phyloP scores from a whole-genome alignment of 768 basidiomycete genomes.

The Leccinum subgranulosum region DNA sequence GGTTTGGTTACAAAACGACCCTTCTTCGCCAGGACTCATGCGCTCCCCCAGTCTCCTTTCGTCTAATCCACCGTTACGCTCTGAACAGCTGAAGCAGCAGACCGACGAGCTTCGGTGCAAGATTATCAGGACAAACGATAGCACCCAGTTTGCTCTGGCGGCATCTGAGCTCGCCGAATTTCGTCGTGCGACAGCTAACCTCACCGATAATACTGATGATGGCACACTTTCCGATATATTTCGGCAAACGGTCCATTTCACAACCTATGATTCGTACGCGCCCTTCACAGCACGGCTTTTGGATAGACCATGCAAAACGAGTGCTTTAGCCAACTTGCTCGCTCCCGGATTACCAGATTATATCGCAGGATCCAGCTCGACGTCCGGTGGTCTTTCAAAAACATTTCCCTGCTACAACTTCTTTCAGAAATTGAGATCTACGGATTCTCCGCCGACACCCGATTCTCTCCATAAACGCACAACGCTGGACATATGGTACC shows the following conservation, averaged over 20 bases:
- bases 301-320: conserved; percentile 4
- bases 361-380: conserved; percentile 15
- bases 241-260: conserved; percentile 9
- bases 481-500: not conserved
- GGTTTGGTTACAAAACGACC: no score
- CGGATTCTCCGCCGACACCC: no score
- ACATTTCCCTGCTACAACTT: conserved; percentile 7
- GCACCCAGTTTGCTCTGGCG: conserved; percentile 3
- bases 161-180: conserved; percentile 6
- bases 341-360: conserved; percentile 21
- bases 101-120: not conserved
- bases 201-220: not conserved
- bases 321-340: conserved; percentile 7
- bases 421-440: not conserved
- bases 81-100: not conserved
- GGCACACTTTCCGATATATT: conserved; percentile 4
- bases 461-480: conserved; percentile 6
- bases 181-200: not conserved
- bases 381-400: conserved; percentile 16
- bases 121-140: conserved; percentile 2
- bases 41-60: conserved; percentile 2
- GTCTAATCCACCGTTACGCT: not conserved
- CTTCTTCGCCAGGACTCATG: no score
- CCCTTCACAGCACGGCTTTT: conserved; percentile 10
- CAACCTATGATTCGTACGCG: conserved; percentile 15